Base-by-base conservation (phyloP, 1,139 yeast genomes). In the Debaryomyces udenii region DNA sequence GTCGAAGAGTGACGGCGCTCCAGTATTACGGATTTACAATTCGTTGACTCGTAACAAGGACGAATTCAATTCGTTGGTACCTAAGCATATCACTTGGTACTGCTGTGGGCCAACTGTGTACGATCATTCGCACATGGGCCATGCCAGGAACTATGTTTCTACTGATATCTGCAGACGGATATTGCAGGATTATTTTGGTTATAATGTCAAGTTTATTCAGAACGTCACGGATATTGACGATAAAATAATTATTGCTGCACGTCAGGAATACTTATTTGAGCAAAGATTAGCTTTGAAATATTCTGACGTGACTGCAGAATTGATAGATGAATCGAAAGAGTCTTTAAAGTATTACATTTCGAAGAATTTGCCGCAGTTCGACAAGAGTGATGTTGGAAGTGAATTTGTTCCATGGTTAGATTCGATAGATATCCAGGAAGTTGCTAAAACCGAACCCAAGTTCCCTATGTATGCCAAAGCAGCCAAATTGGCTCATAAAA, bases 41-140 rank as follows among this genome's bases (percentile, higher is more conserved):
- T 81, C 96, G 9, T 73, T 93, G 52, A 93, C 98, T 9, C 77
- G 96, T 51, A 64, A 81, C 29, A 93, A 93, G 59, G 86, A 81
- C 29, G 86, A 75, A 40, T 91, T 93, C 54, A 62, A 80, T 15
- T 93, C 98, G 3, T 64, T 73, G 43, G 68, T 72, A 37, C 72
- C 74, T 1, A 78, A 80, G 46, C 80, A 78, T 45, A 84, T 93
- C 39, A 78, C 91, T 3, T 93, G 99, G 99, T 93, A 93, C 68
- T 87, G 91, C 42, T 93, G 99, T 75, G 99, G 99, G 4, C 99
- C 99, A 9, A 93, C 99, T 0, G 98, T 93, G n/a, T 93, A 93
- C 58, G 96, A 93, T 63, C 83, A 94, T 33, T 81, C 94, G 39
- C 99, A 93, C 60, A 89, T 93, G 97, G 99, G 99, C n/a, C 99